Evolutionary conservation across 2,329 filamentous ascomycete genomes (phyloP).

Genomic region (Periconia sp.): DNA sequence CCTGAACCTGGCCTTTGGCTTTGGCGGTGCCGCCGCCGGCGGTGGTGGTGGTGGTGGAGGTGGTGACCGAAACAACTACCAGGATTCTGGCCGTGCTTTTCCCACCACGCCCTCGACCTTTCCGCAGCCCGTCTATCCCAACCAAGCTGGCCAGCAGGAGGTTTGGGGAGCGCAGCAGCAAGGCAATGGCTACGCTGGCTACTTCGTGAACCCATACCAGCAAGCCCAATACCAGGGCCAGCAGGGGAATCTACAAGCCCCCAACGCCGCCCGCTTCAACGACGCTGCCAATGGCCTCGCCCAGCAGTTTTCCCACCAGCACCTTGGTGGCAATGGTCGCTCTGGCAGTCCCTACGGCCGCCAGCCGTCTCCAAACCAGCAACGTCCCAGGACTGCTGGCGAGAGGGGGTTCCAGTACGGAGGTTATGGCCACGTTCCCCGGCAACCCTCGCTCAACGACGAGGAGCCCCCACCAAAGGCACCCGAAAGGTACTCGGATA

Average conservation of each 20-base stretch:
- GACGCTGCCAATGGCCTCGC: conserved; percentile 90
- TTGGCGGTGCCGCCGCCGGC: too few species aligned
- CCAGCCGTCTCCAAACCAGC: conserved; percentile 69
- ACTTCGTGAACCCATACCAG: conserved; percentile 59
- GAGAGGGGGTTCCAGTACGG: conserved; percentile 67
- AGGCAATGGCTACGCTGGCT: conserved; percentile 52
- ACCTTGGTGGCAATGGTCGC: conserved; percentile 69
- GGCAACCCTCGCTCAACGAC: conserved; percentile 61
- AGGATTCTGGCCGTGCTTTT: conserved; percentile 56
- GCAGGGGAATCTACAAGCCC: conserved; percentile 54
- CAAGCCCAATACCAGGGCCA: conserved; percentile 57
- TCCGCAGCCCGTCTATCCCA: conserved; percentile 82
- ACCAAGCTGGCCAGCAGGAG: conserved; percentile 66
- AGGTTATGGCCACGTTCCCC: conserved; percentile 71
- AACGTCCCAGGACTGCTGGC: conserved; percentile 85
- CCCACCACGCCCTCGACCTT: conserved; percentile 90
- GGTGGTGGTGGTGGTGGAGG: too few species aligned
- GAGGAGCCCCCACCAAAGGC: conserved; percentile 77
- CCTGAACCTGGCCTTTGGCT: conserved; percentile 60
- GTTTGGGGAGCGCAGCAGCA: conserved; percentile 60
- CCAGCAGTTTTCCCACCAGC: conserved; percentile 97
- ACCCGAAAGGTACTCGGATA: conserved; percentile 86
- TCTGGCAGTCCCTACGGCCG: conserved; percentile 70
- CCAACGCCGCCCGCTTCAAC: conserved; percentile 64
- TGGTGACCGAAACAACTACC: conserved; percentile 47